These are phyloP conservation scores for Kwoniella europaea DNA, from an alignment of 768 basidiomycete genomes.

Conservation along the genomic window DNA sequence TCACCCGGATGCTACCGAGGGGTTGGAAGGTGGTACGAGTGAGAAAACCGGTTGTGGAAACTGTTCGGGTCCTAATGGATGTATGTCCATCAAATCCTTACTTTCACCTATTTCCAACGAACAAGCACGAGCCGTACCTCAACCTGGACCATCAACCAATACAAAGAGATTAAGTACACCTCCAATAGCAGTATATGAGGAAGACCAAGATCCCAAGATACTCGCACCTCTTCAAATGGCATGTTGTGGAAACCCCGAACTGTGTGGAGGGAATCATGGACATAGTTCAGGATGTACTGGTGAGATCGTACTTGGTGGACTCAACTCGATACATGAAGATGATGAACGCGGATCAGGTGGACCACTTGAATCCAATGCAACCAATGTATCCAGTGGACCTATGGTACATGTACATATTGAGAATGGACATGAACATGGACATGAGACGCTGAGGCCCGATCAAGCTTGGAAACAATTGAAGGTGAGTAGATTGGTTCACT, in stretches of 20 bases:
- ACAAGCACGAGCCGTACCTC: background rate
- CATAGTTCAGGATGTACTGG: conserved; percentile 22
- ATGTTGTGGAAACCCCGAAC: conserved; percentile 38
- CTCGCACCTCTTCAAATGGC: conserved; percentile 37
- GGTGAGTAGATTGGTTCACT: conserved; percentile 20
- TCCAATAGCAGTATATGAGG: conserved; percentile 1
- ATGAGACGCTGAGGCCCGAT: conserved; percentile 46
- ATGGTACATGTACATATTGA: conserved; percentile 14
- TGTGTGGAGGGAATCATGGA: conserved; percentile 37
- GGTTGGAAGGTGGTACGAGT: background rate
- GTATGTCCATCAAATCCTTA: conserved; percentile 40
- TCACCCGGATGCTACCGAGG: conserved; percentile 7
- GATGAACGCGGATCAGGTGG: background rate
- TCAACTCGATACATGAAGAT: background rate
- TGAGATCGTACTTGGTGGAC: conserved; percentile 18
- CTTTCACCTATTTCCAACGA: conserved; percentile 15
- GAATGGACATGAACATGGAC: conserved; percentile 5
- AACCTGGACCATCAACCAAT: conserved; percentile 1
- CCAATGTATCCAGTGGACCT: background rate
- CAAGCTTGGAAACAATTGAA: conserved; percentile 58
- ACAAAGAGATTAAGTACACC: conserved; percentile 8
- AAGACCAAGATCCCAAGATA: conserved; percentile 8
- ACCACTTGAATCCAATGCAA: background rate
- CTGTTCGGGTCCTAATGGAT: conserved; percentile 14
- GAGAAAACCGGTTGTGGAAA: conserved; percentile 9